These are phyloP conservation scores for Sistotremastrum suecicum DNA, from an alignment of 768 basidiomycete species.

Conservation along the genomic window DNA sequence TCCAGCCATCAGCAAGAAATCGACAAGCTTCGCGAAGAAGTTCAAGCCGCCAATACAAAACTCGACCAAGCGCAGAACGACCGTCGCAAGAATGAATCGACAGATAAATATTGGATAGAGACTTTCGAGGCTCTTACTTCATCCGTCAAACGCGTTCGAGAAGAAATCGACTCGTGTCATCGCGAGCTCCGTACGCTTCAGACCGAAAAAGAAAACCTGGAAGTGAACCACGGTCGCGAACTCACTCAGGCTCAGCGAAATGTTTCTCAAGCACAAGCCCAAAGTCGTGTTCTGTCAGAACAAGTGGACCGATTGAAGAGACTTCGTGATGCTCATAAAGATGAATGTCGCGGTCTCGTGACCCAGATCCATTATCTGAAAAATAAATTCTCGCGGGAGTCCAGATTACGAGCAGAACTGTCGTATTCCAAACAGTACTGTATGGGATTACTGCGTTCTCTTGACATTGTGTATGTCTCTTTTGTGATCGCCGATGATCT, in stretches of 20 bases:
- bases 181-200: conserved; percentile 58
- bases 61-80: conserved; percentile 52
- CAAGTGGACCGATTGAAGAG: conserved; percentile 44
- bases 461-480: conserved; percentile 50
- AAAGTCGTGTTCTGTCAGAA: conserved; percentile 52
- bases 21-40: conserved; percentile 56
- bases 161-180: conserved; percentile 67
- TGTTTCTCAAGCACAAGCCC: conserved; percentile 52
- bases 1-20: conserved; percentile 61
- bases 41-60: conserved; percentile 44
- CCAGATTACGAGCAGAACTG: conserved; percentile 59
- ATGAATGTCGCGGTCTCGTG: conserved; percentile 82
- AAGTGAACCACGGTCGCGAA: conserved; percentile 31
- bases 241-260: conserved; percentile 28
- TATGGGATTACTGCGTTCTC: conserved; percentile 38
- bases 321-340: conserved; percentile 56
- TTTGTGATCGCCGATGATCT: conserved; percentile 1
- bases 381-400: conserved; percentile 80
- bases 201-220: conserved; percentile 50
- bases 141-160: conserved; percentile 61
- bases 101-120: conserved; percentile 44
- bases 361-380: conserved; percentile 88
- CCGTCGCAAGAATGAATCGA: conserved; percentile 35
- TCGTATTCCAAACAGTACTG: conserved; percentile 84
- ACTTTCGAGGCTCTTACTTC: conserved; percentile 57